These are phyloP conservation scores for Scedosporium apiospermum DNA, from an alignment of 2,329 filamentous ascomycete genomes.

Conservation along the genomic window DNA sequence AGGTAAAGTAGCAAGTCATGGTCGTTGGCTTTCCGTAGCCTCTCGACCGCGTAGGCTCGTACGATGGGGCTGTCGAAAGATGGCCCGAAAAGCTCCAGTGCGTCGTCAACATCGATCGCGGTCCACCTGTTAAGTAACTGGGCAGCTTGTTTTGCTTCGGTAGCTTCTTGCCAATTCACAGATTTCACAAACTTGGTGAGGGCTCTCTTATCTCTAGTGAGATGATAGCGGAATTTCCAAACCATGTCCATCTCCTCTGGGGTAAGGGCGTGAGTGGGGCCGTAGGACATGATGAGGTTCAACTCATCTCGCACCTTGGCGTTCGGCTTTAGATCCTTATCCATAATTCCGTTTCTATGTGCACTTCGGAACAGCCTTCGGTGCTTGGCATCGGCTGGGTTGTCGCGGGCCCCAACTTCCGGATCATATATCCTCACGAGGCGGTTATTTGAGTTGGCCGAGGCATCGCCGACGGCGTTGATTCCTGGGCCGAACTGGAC, in stretches of 20 bases:
- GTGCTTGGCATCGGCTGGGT: constrained; percentile 93
- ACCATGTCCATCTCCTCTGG: constrained; percentile 91
- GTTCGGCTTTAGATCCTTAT: constrained; percentile 92
- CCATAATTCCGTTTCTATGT: constrained; percentile 80
- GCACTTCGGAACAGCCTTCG: constrained; percentile 84
- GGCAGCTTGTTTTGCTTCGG: constrained; percentile 80
- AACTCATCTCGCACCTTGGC: constrained; percentile 91
- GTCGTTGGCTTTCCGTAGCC: constrained; percentile 84
- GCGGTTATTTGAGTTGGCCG: constrained; percentile 39
- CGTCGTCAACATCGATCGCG: constrained; percentile 94
- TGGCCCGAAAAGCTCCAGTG: constrained; percentile 84
- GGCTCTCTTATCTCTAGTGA: constrained; percentile 84
- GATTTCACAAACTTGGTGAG: constrained; percentile 98
- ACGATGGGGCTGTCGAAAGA: constrained; percentile 84
- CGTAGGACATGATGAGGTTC: constrained; percentile 83
- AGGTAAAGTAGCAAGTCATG: constrained; percentile 86
- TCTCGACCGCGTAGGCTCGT: constrained; percentile 85
- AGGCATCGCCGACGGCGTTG: constrained; percentile 50
- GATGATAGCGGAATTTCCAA: constrained; percentile 94
- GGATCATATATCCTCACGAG: constrained; percentile 87
- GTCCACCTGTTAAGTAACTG: constrained; percentile 90
- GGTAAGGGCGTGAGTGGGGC: constrained; percentile 78
- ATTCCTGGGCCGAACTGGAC: constrained; percentile 88
- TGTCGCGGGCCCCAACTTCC: constrained; percentile 79
- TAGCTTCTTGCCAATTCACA: constrained; percentile 82